Percentiles rank a stretch among this genome's conserved stretches.
These are phyloP conservation scores for Mycena rebaudengoi DNA, from an alignment of 768 basidiomycete genomes.

Conservation along the genomic window DNA sequence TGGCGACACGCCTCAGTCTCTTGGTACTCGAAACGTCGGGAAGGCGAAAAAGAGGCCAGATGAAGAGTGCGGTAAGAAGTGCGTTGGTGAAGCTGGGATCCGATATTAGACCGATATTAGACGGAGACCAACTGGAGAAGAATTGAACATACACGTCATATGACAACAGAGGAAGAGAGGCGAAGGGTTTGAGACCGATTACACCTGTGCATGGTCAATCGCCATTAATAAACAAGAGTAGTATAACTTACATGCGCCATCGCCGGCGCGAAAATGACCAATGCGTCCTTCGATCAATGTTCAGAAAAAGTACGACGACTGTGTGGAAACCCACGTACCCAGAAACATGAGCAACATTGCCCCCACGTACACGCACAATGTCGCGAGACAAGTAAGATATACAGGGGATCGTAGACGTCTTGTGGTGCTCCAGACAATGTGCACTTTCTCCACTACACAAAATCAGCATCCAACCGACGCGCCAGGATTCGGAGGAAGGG, in stretches of 20 bases:
- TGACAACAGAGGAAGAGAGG: conserved; percentile 52
- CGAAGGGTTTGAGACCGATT: conserved; percentile 54
- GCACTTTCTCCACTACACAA: conserved; percentile 50
- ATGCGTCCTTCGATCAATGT: conserved; percentile 43
- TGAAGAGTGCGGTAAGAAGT: conserved; percentile 52
- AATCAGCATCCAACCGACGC: background rate
- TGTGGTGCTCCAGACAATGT: conserved; percentile 51
- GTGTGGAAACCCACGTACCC: conserved; percentile 33
- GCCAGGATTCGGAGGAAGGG: too few species aligned
- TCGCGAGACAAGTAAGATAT: conserved; percentile 50
- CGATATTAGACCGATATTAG: background rate
- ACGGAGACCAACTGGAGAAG: background rate
- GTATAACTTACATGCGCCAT: conserved; percentile 46
- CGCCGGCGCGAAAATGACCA: conserved; percentile 37
- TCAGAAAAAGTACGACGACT: background rate
- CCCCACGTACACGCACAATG: conserved; percentile 47
- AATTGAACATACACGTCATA: conserved; percentile 53
- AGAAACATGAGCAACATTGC: conserved; percentile 49
- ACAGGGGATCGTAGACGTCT: conserved; percentile 47
- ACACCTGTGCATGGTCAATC: conserved; percentile 25
- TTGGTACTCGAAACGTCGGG: conserved; percentile 37
- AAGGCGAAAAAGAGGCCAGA: conserved; percentile 51
- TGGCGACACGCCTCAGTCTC: conserved; percentile 46
- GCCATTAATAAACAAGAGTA: background rate
- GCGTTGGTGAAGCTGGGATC: conserved; percentile 39